Conservation (phyloP, 345 rosid species). For the Gossypium stocksii region DNA sequence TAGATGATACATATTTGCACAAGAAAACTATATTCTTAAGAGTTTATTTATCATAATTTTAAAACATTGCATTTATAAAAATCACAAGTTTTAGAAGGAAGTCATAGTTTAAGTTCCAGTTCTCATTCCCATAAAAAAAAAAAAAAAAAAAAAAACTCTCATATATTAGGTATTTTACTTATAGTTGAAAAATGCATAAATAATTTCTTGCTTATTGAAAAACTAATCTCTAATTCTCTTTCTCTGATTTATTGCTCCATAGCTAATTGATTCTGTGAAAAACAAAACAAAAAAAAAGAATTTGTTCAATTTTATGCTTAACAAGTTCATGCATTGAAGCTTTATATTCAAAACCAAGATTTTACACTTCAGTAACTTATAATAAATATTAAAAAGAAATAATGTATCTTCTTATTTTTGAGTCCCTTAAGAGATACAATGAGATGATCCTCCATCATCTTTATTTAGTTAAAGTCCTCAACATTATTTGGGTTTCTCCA, state of each 20-base stretch:
- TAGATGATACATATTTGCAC: no score
- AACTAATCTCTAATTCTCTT: not conserved
- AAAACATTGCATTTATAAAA: no score
- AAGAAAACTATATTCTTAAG: no score
- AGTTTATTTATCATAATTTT: no score
- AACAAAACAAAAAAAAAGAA: not conserved
- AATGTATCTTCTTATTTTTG: not conserved
- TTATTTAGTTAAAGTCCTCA: conserved; percentile 11
- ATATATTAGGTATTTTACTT: not conserved
- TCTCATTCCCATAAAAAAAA: not conserved
- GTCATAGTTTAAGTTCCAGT: not conserved
- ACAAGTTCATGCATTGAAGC: not conserved
- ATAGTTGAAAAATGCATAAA: not conserved
- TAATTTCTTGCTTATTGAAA: not conserved
- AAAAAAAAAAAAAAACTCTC: not conserved
- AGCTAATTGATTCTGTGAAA: not conserved
- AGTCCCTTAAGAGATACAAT: conserved; percentile 11
- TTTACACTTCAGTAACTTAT: no score
- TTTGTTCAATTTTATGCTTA: not conserved
- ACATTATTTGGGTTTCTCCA: conserved; percentile 25
- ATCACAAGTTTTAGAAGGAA: no score
- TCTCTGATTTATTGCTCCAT: not conserved
- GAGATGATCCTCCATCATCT: conserved; percentile 30
- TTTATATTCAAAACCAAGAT: not conserved
- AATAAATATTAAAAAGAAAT: not conserved